Evolutionary conservation across 2,329 filamentous ascomycete species (phyloP), one percentile per base, ranked within the genome.

Genomic region (Fusarium sp.): DNA sequence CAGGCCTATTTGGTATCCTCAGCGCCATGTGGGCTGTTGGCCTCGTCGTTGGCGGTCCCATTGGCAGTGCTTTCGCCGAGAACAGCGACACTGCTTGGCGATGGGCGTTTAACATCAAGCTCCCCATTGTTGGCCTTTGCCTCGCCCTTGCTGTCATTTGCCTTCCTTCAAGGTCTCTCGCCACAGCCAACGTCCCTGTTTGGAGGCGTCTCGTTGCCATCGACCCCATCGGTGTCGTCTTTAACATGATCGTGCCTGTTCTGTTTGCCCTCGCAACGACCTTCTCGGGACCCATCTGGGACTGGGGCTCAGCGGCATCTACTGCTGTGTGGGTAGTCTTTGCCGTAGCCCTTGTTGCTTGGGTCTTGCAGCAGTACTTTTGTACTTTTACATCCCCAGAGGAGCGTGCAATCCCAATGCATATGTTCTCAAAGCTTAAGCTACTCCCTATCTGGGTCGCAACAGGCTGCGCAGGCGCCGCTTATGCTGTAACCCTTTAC

Each of bases 91-190:
- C 82, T 1, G 84, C 82, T 7, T 87, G 85, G 85, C 78, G 85
- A 70, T 85, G 82, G 84, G 83, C 82, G 0, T 88, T 88, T 74
- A 90, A 90, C 74, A 85, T 90, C 78, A 89, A 89, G 69, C 79
- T 89, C 10, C 77, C 78, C 2, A 50, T 50, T 11, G 45, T 50
- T 50, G 45, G 45, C 22, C 22, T 50, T 9, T 73, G 82, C 38
- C 77, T 89, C 45, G 84, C 82, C 6, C 82, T 80, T 4, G 75
- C 83, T 9, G 80, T 82, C 34, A 77, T 83, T 4, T 84, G 87
- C 0, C 81, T 85, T 29, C 83, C 42, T 22, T 50, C 45, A 14
- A 85, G 27, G 27, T 89, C 31, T 85, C 87, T 69, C 73, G 84
- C 8, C 81, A 52, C 20, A 24, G 31, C 11, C 8, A n/a, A 27